Evolutionary conservation across 2,329 filamentous ascomycete species (phyloP), one percentile per base, ranked within the genome.

Genomic region (Plectosphaerella cucumerina): DNA sequence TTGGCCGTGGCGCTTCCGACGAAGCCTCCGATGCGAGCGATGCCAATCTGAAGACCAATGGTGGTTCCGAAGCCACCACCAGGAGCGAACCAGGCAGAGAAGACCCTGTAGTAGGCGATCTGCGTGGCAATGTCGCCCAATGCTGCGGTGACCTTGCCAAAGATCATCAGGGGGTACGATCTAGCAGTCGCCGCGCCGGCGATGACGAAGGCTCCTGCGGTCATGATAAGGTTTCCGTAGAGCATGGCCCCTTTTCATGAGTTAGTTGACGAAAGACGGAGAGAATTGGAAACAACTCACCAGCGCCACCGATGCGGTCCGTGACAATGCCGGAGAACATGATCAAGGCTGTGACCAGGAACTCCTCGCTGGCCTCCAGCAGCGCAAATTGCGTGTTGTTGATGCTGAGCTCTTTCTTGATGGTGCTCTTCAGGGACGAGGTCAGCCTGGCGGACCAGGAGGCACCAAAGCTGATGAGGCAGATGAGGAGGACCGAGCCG

Each of bases 61-160:
- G 81, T 85, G 0, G 80, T 81, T 0, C 81, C 82, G 58, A 85
- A 85, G 2, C 82, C 82, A 50, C 79, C 75, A 8, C 72, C 80
- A 0, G 82, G 82, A 0, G 81, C 72, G 54, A 85, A 85, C 82
- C 81, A 85, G 0, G 78, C 81, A 0, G 79, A 82, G 58, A 85
- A 85, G 53, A 85, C 77, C 53, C 84, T 82, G 61, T 84, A 85
- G 59, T 85, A 81, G 0, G 82, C 82, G 31, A 84, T 73, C 56
- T 85, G 81, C 0, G 82, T 85, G 0, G 82, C 78, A 18, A 84
- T 81, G 54, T 85, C 82, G n/a, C 82, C 82, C 0, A 85, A 63
- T 0, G 81, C 74, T 26, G 78, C 71, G 12, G 85, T 65, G 1
- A 85, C 67, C 31, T 74, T 65, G 2, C 80, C 81, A 12, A 70